Conservation (phyloP, 1,284 basidiomycete genomes). For the Coniophora puteana region DNA sequence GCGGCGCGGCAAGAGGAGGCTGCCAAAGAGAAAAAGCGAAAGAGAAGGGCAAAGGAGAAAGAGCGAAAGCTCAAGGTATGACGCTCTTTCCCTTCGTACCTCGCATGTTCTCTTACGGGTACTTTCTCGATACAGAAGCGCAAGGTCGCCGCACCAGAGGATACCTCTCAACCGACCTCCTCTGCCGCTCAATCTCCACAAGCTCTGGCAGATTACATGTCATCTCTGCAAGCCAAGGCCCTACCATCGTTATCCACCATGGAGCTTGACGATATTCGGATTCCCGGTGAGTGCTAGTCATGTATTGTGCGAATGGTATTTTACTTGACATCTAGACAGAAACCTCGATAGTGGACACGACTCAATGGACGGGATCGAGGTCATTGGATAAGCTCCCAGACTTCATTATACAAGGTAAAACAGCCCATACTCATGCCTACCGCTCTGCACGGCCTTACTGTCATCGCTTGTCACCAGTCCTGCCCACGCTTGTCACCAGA, state of each 20-base stretch:
- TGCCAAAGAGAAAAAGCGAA: conserved; percentile 56
- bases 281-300: conserved; percentile 55
- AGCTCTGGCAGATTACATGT: conserved; percentile 56
- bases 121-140: conserved; percentile 44
- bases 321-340: conserved; percentile 57
- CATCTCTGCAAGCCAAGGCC: conserved; percentile 58
- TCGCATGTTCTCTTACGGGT: conserved; percentile 11
- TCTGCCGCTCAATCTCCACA: conserved; percentile 52
- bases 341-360: conserved; percentile 69
- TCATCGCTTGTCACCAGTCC: conserved; percentile 36
- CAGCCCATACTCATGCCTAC: conserved; percentile 1
- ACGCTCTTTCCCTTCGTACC: conserved; percentile 12
- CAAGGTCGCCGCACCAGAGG: conserved; percentile 48
- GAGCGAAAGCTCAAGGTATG: conserved; percentile 60
- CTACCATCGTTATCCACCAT: conserved; percentile 62
- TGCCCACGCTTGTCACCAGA: conserved; percentile 66
- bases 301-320: conserved; percentile 17
- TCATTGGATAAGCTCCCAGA: conserved; percentile 64
- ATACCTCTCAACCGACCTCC: conserved; percentile 40
- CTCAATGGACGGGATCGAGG: conserved; percentile 63
- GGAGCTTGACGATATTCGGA: conserved; percentile 68
- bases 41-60: conserved; percentile 68
- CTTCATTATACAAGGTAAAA: conserved; percentile 70
- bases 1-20: conserved; percentile 25
- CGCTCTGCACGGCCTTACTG: background rate